Conservation (phyloP, 352 stramenopile genomes). For the Phytophthora citricola region DNA sequence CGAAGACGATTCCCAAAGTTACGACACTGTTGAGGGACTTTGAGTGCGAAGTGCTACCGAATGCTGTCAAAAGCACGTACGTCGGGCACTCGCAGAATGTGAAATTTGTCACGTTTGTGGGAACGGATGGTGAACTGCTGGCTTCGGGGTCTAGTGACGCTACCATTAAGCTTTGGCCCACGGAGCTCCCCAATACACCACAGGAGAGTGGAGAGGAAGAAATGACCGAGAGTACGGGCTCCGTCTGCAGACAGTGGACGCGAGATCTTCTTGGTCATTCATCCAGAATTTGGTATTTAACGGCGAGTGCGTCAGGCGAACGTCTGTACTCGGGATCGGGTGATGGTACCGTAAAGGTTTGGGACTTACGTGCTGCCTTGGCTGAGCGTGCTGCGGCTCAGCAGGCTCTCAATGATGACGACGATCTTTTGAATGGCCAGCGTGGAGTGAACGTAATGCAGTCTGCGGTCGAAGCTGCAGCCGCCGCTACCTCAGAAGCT, state of each 20-base stretch:
- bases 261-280: constrained; percentile 78
- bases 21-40: constrained; percentile 86
- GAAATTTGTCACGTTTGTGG: constrained; percentile 90
- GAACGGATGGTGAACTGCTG: constrained; percentile 82
- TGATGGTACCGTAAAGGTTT: constrained; percentile 88
- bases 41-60: constrained; percentile 87
- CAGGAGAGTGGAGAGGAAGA: constrained; percentile 36
- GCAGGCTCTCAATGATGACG: constrained; percentile 44
- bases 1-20: constrained; percentile 87
- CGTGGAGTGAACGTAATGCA: constrained; percentile 43
- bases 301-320: constrained; percentile 66
- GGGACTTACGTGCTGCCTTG: constrained; percentile 75
- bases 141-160: constrained; percentile 87
- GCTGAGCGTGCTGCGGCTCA: constrained; percentile 46
- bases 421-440: constrained; percentile 37
- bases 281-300: constrained; percentile 87
- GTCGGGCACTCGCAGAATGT: constrained; percentile 88
- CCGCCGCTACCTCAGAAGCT: constrained; percentile 15
- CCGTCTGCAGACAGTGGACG: constrained; percentile 61
- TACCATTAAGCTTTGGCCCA: constrained; percentile 88
- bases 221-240: constrained; percentile 35
- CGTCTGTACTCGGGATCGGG: constrained; percentile 81
- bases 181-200: constrained; percentile 49
- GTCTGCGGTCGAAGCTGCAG: constrained; percentile 24
- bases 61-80: constrained; percentile 88